Conservation (phyloP, 2,329 filamentous ascomycete genomes). For the Akanthomyces uredinophilus region DNA sequence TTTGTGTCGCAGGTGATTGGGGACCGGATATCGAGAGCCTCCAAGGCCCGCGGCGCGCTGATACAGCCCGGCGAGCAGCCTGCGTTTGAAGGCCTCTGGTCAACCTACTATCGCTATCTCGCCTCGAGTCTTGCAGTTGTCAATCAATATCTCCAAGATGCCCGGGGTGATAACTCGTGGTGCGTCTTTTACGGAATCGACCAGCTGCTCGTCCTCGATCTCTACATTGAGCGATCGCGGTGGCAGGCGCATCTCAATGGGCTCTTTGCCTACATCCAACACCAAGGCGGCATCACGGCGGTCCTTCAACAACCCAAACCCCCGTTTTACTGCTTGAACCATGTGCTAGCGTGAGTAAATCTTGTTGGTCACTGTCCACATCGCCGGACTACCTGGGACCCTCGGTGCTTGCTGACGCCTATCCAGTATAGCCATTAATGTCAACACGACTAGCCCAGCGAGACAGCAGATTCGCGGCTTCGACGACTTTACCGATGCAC, state of each 20-base stretch:
- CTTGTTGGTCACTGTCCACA: background rate
- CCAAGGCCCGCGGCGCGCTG: conserved; percentile 1
- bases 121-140: background rate
- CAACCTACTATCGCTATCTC: background rate
- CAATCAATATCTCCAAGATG: background rate
- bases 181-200: background rate
- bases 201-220: background rate
- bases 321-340: background rate
- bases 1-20: conserved; percentile 2
- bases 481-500: background rate
- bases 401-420: too few species aligned
- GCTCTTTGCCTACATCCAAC: background rate
- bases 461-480: background rate
- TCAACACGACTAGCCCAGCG: conserved; percentile 1
- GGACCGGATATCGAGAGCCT: background rate
- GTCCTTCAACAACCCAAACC: background rate
- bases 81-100: background rate
- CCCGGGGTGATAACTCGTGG: background rate
- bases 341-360: background rate
- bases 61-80: background rate
- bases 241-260: background rate
- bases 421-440: background rate
- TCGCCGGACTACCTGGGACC: too few species aligned
- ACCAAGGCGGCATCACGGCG: background rate
- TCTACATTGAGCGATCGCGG: background rate